Percentiles rank a stretch among this genome's conserved stretches.
phyloP scores from a whole-genome alignment of 495 filamentous ascomycete species.

The Penicillium atrosanguineum region DNA sequence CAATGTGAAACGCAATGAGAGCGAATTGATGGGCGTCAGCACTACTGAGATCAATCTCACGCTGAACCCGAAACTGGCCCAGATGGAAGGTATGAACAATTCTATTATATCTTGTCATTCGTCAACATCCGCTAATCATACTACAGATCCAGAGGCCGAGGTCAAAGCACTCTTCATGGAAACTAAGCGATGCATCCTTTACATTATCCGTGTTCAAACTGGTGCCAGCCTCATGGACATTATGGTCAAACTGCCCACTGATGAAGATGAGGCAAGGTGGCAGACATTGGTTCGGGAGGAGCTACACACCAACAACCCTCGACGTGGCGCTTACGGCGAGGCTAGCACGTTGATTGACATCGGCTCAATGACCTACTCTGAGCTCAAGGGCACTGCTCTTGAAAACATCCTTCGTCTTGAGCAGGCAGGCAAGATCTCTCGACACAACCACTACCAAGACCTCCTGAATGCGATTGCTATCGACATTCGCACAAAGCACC shows the following conservation, averaged over 20 bases:
- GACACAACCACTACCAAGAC: conserved; percentile 94
- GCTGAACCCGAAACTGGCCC: conserved; percentile 85
- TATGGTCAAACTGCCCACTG: conserved; percentile 81
- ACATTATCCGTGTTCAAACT: conserved; percentile 94
- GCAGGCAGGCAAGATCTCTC: conserved; percentile 76
- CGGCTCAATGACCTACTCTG: conserved; percentile 82
- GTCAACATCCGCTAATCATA: conserved; percentile 3
- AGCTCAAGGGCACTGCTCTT: conserved; percentile 87
- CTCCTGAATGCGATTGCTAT: conserved; percentile 93
- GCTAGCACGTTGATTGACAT: conserved; percentile 83
- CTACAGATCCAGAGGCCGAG: conserved; percentile 78
- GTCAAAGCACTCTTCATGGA: conserved; percentile 94
- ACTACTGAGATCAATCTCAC: conserved; percentile 90
- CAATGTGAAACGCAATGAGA: conserved; percentile 92
- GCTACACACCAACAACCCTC: conserved; percentile 62
- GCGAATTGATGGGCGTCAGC: conserved; percentile 81
- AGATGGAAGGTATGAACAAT: conserved; percentile 63
- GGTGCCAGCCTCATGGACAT: conserved; percentile 93
- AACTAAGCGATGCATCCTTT: conserved; percentile 94
- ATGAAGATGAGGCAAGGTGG: conserved; percentile 91
- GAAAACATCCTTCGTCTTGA: conserved; percentile 94
- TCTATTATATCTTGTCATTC: not conserved
- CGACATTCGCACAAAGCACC: conserved; percentile 96
- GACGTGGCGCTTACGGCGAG: conserved; percentile 85
- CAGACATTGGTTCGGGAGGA: conserved; percentile 79